Base-by-base conservation (phyloP, 1,284 basidiomycete genomes). In the Marasmius fiardii region DNA sequence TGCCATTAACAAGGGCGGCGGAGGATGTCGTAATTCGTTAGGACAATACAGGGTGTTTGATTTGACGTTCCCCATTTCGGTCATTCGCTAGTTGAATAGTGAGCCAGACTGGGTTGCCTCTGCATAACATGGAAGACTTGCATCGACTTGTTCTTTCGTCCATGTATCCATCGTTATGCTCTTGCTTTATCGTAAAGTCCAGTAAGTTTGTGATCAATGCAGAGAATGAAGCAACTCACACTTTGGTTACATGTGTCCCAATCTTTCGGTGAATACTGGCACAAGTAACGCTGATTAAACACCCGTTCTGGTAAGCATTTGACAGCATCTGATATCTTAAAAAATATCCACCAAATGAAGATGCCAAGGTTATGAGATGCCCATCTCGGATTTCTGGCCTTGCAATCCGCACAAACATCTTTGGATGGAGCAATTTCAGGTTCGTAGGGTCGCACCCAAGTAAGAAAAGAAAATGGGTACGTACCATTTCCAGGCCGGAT, bases 191-290 rank as follows among this genome's bases (percentile, higher is more conserved):
- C 41, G 24, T 31, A 56, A 14, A 53, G 37, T 47, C 28, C 10
- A 26, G 37, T 39, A 53, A 6, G 37, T 34, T 37, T 16, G 47
- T 33, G 43, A 39, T 37, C 26, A 49, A 47, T 53, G 41, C 45
- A 21, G 41, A 18, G 23, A 31, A 16, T 12, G 21, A 63, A 69
- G 53, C 63, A 33, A 77, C 82, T 63, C 74, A 92, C 90, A 93
- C 87, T 82, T 92, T 92, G 3, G 86, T 82, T 60, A 93, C 75
- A 67, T 93, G 91, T 7, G 90, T 92, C 14, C 92, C 92, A 60
- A 95, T 88, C 76, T 93, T 93, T 56, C 92, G 80, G 71, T 95
- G 92, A 49, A 93, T 85, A 61, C 89, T 89, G 28, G 92, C 92
- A 67, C 92, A 95, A 63, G 81, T 82, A 43, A 93, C 78, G 64